Percentiles rank a stretch among this genome's conserved stretches.
phyloP scores from a whole-genome alignment of 1,284 basidiomycete genomes.

The Malassezia pachydermatis region DNA sequence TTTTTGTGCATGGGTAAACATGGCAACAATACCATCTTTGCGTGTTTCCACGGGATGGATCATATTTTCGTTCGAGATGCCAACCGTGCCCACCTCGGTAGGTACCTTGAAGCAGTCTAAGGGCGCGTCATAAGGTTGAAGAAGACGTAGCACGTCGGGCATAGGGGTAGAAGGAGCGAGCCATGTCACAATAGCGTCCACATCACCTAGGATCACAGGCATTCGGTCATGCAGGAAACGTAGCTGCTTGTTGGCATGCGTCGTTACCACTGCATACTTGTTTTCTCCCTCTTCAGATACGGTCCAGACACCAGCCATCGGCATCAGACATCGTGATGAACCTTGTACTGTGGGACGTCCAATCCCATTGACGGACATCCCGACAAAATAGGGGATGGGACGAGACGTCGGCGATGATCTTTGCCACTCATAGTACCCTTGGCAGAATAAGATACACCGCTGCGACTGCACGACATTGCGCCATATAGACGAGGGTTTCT shows the following conservation, averaged over 20 bases:
- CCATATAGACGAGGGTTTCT: constrained; percentile 45
- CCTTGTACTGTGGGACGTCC: constrained; percentile 59
- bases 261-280: constrained; percentile 75
- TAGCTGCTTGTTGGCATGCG: constrained; percentile 50
- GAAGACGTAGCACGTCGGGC: constrained; percentile 54
- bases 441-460: constrained; percentile 41
- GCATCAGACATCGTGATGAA: constrained; percentile 60
- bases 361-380: constrained; percentile 57
- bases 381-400: constrained; percentile 60
- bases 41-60: constrained; percentile 67
- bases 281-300: constrained; percentile 57
- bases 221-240: constrained; percentile 67
- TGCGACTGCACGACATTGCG: constrained; percentile 21
- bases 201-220: constrained; percentile 67
- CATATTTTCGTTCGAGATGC: constrained; percentile 68
- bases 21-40: constrained; percentile 76
- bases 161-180: constrained; percentile 55
- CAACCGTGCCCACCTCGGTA: constrained; percentile 80
- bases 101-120: constrained; percentile 81
- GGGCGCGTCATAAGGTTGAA: constrained; percentile 56
- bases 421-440: constrained; percentile 45
- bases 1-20: constrained; percentile 55
- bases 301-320: constrained; percentile 75
- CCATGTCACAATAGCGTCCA: constrained; percentile 62
- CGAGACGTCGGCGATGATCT: constrained; percentile 15